Base-by-base conservation (phyloP, 805 yeast species). In the Metschnikowia peoriensis region DNA sequence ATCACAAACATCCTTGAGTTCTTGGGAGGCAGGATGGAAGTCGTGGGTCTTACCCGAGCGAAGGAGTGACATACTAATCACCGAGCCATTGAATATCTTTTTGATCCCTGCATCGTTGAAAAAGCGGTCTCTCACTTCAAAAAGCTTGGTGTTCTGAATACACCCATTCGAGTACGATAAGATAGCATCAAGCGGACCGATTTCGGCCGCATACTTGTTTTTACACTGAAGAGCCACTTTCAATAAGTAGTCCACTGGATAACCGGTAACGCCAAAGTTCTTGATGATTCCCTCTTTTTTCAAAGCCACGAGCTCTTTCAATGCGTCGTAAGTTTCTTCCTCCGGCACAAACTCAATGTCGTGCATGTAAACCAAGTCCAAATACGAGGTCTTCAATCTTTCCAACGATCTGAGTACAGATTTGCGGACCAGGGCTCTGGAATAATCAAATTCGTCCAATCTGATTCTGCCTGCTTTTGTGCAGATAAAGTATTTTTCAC, bases 361-460 rank as follows among this genome's bases (percentile, higher is more conserved):
- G 68, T 93, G 98, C 59, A 91, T 73, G 66, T 88, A 89, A 6
- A 93, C 92, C 53, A 88, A 70, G 66, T 92, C 97, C 56, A 93
- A 66, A 65, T 90, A 89, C 2, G 60, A 54, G 0, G 96, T 88
- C 40, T 78, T 64, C 47, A 92, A 76, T 51, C 97, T 72, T 44
- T 80, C 65, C 49, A 88, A 71, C 6, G 96, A 86, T 58, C 97
- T 75, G 37, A 62, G 51, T 2, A 92, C 85, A 10, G 93, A 85
- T 41, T 68, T 66, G 29, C 84, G 73, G 47, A 92, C 84, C 67
- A 81, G 72, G 27, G 68, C 75, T 4, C 85, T 76, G 0, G 86
- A 73, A 66, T 89, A 93, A 67, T 91, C 94, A 63, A 92, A 92
- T 22, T 82, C 86, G 57, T 85, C 78, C 48, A 81, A 71, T 37